Base-by-base conservation (phyloP, 257 asterid genomes). In the Perilla frutescens region DNA sequence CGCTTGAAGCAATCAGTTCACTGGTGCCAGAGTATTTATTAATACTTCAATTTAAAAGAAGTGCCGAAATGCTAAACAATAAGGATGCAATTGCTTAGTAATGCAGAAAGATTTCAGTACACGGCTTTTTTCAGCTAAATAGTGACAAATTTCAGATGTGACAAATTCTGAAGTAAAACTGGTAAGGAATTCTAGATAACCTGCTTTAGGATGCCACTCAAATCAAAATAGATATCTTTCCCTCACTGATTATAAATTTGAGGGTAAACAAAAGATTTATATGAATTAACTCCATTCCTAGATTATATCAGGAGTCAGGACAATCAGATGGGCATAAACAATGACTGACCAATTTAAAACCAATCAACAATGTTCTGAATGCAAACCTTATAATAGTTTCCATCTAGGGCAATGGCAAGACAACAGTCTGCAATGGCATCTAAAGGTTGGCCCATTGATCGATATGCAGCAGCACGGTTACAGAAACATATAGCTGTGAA, bases 401-500 rank as follows among this genome's bases (percentile, higher is more conserved):
- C 86, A 85, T 94, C 96, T 70, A 94, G 96, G 62, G 99, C 98
- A 62, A 91, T 85, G 73, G 99, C 96, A 75, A 90, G 83, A 87
- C 90, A 87, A 88, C 98, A 94, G 81, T 94, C 99, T 50, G 99
- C 90, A 72, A 94, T 82, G 70, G 99, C 99, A 78, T 91, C 99
- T 66, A 89, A 57, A 71, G 86, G 87, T 76, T 94, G 99, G 67
- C 95, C 96, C 93, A 85, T 79, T 65, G 96, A 90, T 66, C 92
- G 83, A 81, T 88, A 94, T 55, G 97, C 97, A 76, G 98, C 98
- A 54, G 99, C 98, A 43, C 99, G 97, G 75, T 94, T 94, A 79
- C 99, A 86, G 37, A 90, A 94, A 75, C 99, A 94, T 62, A 91
- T 90, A 44, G 99, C 97, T 50, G 97, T 81, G 83, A 88, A 94